Evolutionary conservation across 2,329 filamentous ascomycete genomes (phyloP).

Genomic region (Hortaea werneckii): DNA sequence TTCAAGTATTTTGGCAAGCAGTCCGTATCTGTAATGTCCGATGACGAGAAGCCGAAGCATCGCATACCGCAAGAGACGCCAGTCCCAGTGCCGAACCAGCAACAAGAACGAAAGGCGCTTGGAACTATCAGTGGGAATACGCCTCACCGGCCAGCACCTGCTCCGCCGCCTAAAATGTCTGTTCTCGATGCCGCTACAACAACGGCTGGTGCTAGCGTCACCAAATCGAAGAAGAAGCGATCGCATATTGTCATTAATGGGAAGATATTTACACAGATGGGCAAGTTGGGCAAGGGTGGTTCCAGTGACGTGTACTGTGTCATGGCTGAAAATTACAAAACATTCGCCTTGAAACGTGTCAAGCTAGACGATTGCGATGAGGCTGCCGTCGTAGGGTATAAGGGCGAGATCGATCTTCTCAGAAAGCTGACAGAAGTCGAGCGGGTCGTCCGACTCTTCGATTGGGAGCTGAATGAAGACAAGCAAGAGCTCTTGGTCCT

Average conservation of each 20-base stretch:
- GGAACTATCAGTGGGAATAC: conserved; percentile 55
- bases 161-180: conserved; percentile 90
- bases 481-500: conserved; percentile 83
- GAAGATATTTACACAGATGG: conserved; percentile 79
- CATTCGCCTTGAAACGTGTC: conserved; percentile 88
- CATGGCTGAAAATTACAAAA: conserved; percentile 91
- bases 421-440: conserved; percentile 74
- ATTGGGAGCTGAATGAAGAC: conserved; percentile 87
- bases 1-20: conserved; percentile 47
- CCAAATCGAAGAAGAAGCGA: conserved; percentile 64
- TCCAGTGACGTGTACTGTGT: conserved; percentile 93
- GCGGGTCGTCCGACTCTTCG: conserved; percentile 79
- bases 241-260: conserved; percentile 83
- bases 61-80: conserved; percentile 31
- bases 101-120: conserved; percentile 36
- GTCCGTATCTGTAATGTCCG: conserved; percentile 43
- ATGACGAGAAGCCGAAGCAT: conserved; percentile 35
- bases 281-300: conserved; percentile 83
- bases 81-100: conserved; percentile 20
- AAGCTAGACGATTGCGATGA: conserved; percentile 85
- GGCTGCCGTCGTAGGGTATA: conserved; percentile 71
- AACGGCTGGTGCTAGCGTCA: conserved; percentile 67
- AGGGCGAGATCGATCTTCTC: conserved; percentile 89
- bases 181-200: conserved; percentile 82
- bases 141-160: conserved; percentile 63